A percentile compares a stretch with the other conserved stretches of the same genome.
These are phyloP conservation scores for Tetrapisispora taiwanensis DNA, from an alignment of 805 yeast species.

Conservation along the genomic window DNA sequence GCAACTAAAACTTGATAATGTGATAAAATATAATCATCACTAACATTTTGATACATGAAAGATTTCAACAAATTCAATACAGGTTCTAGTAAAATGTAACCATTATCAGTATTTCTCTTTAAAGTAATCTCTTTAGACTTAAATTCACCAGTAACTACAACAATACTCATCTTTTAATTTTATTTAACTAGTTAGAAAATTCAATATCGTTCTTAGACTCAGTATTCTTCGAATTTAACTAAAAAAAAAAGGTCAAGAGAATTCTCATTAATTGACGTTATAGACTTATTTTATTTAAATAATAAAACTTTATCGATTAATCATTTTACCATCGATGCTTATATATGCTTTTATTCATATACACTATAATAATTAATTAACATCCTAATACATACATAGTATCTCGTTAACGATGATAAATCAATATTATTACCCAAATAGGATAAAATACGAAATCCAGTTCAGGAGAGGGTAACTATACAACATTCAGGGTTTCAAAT, in stretches of 20 bases:
- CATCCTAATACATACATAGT: background rate
- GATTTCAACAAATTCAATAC: slow-evolving; percentile 9
- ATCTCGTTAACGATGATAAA: background rate
- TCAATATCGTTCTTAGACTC: too few species aligned
- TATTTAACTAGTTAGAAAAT: too few species aligned
- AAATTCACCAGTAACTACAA: background rate
- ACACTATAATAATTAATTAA: background rate
- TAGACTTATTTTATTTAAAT: too few species aligned
- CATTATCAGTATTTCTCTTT: slow-evolving; percentile 16
- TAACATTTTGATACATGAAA: background rate
- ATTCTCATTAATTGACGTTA: too few species aligned
- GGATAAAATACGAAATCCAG: background rate
- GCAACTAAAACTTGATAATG: slow-evolving; percentile 21
- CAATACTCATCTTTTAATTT: slow-evolving; percentile 1
- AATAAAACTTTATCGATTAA: too few species aligned
- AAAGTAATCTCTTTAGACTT: slow-evolving; percentile 2
- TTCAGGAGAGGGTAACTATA: background rate
- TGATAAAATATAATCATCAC: slow-evolving; percentile 14
- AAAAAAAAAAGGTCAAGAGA: too few species aligned
- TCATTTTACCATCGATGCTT: too few species aligned
- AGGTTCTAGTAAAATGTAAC: slow-evolving; percentile 16
- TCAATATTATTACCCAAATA: background rate
- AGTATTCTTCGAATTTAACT: too few species aligned
- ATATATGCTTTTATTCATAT: too few species aligned
- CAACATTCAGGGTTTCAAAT: background rate